These are phyloP conservation scores for Phytophthora tentaculata DNA, from an alignment of 352 stramenopile species.

Conservation along the genomic window DNA sequence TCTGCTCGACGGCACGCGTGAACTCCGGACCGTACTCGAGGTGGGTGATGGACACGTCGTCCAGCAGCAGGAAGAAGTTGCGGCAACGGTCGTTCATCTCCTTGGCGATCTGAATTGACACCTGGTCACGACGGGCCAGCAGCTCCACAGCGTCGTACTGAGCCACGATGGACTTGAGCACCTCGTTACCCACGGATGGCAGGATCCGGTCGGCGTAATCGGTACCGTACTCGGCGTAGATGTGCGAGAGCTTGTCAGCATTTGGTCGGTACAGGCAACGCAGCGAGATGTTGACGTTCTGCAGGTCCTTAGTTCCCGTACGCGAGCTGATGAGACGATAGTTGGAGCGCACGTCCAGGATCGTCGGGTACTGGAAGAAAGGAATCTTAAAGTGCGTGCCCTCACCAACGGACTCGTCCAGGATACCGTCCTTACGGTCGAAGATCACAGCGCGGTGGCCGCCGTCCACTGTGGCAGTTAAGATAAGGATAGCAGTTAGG, in stretches of 20 bases:
- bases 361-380: conserved; percentile 97
- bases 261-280: conserved; percentile 96
- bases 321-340: conserved; percentile 96
- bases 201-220: conserved; percentile 99
- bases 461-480: conserved; percentile 92
- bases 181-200: conserved; percentile 98
- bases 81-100: conserved; percentile 96
- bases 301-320: conserved; percentile 99
- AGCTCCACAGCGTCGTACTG: conserved; percentile 99
- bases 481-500: conserved; percentile 21
- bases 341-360: conserved; percentile 98
- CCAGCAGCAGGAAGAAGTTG: conserved; percentile 98
- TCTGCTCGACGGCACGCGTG: conserved; percentile 99
- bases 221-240: conserved; percentile 97
- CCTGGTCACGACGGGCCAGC: conserved; percentile 98
- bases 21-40: conserved; percentile 99
- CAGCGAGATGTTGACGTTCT: conserved; percentile 99
- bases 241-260: conserved; percentile 94
- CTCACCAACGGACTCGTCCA: conserved; percentile 95
- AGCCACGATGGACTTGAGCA: conserved; percentile 94
- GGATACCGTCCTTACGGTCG: conserved; percentile 97
- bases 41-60: conserved; percentile 99
- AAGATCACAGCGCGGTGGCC: conserved; percentile 99
- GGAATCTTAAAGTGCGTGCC: conserved; percentile 99
- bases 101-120: conserved; percentile 96